These are phyloP conservation scores for Arctium lappa DNA, from an alignment of 129 eudicot genomes.

Conservation along the genomic window DNA sequence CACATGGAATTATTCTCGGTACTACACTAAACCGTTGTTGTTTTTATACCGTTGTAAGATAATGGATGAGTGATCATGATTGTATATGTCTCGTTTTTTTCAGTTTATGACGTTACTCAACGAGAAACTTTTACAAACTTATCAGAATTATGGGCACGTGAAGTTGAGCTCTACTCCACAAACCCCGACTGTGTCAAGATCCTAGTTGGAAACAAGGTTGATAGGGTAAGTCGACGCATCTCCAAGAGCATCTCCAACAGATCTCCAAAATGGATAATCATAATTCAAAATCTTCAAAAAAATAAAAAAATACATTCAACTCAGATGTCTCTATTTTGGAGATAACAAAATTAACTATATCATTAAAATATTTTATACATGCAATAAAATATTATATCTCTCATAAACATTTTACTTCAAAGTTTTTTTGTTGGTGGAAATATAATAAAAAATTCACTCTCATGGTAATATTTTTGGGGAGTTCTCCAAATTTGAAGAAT, in stretches of 20 bases:
- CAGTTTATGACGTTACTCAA: slow-evolving; percentile 82
- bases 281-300: no score
- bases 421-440: no score
- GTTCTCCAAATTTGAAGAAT: no score
- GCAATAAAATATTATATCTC: no score
- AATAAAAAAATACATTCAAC: no score
- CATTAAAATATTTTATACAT: no score
- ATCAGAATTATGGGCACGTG: slow-evolving; percentile 74
- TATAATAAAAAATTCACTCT: no score
- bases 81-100: slow-evolving; percentile 10
- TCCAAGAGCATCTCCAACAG: neutral
- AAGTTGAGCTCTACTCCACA: slow-evolving; percentile 69
- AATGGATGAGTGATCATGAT: slow-evolving; percentile 4
- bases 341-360: no score
- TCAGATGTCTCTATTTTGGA: no score
- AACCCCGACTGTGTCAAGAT: slow-evolving; percentile 82
- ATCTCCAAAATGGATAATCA: no score
- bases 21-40: neutral
- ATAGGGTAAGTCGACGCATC: slow-evolving; percentile 54
- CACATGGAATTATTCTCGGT: slow-evolving; percentile 92
- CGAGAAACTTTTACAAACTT: slow-evolving; percentile 73
- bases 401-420: no score
- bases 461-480: no score
- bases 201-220: slow-evolving; percentile 87
- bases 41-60: neutral